Percentiles rank a stretch among this genome's conserved stretches.
These are phyloP conservation scores for Nitzschia putrida DNA, from an alignment of 108 stramenopile species.

Conservation along the genomic window DNA sequence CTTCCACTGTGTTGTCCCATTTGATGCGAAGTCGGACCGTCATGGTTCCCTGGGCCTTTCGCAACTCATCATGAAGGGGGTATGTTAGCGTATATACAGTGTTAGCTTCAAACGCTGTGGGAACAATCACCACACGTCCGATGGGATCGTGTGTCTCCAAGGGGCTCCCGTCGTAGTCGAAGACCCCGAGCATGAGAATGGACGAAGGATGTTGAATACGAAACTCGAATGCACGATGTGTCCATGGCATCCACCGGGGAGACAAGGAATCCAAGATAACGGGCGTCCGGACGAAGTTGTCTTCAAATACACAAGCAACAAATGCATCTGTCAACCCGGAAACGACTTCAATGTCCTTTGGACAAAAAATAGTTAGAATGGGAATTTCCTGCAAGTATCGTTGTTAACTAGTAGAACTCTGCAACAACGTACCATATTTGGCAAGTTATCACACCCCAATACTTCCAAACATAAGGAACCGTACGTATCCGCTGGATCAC, in stretches of 20 bases:
- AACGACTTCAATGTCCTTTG: constrained; percentile 12
- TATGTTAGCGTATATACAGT: constrained; percentile 46
- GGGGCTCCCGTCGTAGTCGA: constrained; percentile 49
- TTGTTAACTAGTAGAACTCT: neutral
- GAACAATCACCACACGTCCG: constrained; percentile 45
- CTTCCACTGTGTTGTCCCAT: constrained; percentile 32
- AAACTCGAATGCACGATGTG: constrained; percentile 47
- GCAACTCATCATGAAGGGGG: constrained; percentile 27
- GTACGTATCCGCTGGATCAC: constrained; percentile 28
- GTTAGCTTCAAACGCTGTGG: constrained; percentile 23
- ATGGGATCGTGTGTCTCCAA: constrained; percentile 45
- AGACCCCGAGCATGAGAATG: constrained; percentile 46
- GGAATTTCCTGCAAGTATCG: neutral
- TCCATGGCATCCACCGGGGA: constrained; percentile 60
- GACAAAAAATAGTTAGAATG: neutral
- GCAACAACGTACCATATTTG: constrained; percentile 35
- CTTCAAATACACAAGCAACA: constrained; percentile 50
- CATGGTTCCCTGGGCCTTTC: constrained; percentile 28
- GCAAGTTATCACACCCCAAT: constrained; percentile 46
- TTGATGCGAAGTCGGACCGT: constrained; percentile 43
- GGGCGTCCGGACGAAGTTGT: constrained; percentile 43
- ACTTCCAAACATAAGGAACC: constrained; percentile 46
- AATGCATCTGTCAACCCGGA: constrained; percentile 41
- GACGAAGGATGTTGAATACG: constrained; percentile 44
- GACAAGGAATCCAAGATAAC: constrained; percentile 39